These are phyloP conservation scores for Ogataea zsoltii DNA, from an alignment of 805 yeast genomes.

Conservation along the genomic window DNA sequence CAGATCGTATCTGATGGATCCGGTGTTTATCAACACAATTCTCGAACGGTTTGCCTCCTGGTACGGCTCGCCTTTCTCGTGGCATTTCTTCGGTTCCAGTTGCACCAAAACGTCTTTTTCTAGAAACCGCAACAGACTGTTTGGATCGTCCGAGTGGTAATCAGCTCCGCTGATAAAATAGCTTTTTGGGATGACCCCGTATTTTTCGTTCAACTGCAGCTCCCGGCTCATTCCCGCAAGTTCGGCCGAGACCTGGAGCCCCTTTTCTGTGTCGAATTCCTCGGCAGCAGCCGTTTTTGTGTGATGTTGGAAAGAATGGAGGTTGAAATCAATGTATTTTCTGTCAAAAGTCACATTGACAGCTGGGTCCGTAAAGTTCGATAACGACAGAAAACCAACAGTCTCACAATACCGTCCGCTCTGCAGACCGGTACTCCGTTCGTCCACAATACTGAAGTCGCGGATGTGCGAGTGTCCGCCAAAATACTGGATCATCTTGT, in stretches of 20 bases:
- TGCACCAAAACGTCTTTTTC: constrained; percentile 51
- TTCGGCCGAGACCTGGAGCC: constrained; percentile 46
- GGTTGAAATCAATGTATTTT: constrained; percentile 80
- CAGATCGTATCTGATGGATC: constrained; percentile 84
- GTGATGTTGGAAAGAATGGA: constrained; percentile 69
- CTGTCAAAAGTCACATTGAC: constrained; percentile 42
- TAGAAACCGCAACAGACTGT: constrained; percentile 60
- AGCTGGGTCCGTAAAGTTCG: constrained; percentile 13
- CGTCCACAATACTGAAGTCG: constrained; percentile 74
- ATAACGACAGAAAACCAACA: constrained; percentile 77
- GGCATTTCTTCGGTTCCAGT: constrained; percentile 28
- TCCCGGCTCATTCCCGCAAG: constrained; percentile 43
- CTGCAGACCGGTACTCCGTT: constrained; percentile 72
- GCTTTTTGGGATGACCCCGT: constrained; percentile 67
- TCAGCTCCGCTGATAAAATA: constrained; percentile 72
- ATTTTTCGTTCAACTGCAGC: constrained; percentile 53
- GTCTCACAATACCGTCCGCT: constrained; percentile 95
- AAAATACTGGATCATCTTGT: constrained; percentile 72
- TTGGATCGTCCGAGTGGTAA: constrained; percentile 46
- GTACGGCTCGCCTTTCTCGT: constrained; percentile 10
- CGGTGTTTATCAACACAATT: constrained; percentile 75
- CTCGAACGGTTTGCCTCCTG: constrained; percentile 37
- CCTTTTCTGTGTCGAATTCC: constrained; percentile 56
- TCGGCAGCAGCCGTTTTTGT: constrained; percentile 33
- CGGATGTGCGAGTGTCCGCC: constrained; percentile 96